phyloP scores from a whole-genome alignment of 352 stramenopile species.

The Phytophthora europaea region DNA sequence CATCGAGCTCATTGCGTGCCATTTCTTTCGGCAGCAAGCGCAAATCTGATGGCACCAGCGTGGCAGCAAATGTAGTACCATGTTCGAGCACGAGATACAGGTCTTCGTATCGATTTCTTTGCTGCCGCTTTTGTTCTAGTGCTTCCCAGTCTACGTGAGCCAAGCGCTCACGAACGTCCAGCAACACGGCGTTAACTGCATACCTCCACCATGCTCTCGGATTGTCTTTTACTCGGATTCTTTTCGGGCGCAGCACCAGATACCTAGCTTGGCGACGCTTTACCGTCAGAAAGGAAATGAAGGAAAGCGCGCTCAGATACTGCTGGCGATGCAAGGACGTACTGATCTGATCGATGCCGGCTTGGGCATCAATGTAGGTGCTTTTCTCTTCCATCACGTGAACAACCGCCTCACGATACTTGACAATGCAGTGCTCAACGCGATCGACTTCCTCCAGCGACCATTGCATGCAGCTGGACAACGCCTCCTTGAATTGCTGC shows the following conservation, averaged over 20 bases:
- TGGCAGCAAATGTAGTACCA: slow-evolving; percentile 38
- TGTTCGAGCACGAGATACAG: slow-evolving; percentile 60
- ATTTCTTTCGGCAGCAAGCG: slow-evolving; percentile 59
- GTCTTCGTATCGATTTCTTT: slow-evolving; percentile 67
- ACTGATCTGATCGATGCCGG: slow-evolving; percentile 78
- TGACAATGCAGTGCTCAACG: slow-evolving; percentile 65
- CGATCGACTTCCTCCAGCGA: slow-evolving; percentile 67
- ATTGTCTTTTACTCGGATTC: slow-evolving; percentile 54
- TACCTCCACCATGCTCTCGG: slow-evolving; percentile 80
- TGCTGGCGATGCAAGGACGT: slow-evolving; percentile 72
- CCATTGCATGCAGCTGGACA: slow-evolving; percentile 86
- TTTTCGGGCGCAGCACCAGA: slow-evolving; percentile 60
- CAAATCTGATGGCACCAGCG: slow-evolving; percentile 54
- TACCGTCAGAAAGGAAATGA: slow-evolving; percentile 76
- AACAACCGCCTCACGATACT: slow-evolving; percentile 84
- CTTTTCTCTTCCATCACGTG: slow-evolving; percentile 90
- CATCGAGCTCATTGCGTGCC: slow-evolving; percentile 59
- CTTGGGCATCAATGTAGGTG: slow-evolving; percentile 87
- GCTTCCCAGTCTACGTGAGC: slow-evolving; percentile 77
- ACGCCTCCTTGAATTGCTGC: slow-evolving; percentile 74
- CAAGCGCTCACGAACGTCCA: slow-evolving; percentile 79
- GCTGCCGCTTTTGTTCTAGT: slow-evolving; percentile 43
- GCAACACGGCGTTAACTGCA: slow-evolving; percentile 74
- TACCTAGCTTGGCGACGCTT: slow-evolving; percentile 75
- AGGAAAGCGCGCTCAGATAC: slow-evolving; percentile 79